Evolutionary conservation across 208 protist genomes (phyloP), one percentile per base, ranked within the genome.

Genomic region (Trypanosoma grayi): DNA sequence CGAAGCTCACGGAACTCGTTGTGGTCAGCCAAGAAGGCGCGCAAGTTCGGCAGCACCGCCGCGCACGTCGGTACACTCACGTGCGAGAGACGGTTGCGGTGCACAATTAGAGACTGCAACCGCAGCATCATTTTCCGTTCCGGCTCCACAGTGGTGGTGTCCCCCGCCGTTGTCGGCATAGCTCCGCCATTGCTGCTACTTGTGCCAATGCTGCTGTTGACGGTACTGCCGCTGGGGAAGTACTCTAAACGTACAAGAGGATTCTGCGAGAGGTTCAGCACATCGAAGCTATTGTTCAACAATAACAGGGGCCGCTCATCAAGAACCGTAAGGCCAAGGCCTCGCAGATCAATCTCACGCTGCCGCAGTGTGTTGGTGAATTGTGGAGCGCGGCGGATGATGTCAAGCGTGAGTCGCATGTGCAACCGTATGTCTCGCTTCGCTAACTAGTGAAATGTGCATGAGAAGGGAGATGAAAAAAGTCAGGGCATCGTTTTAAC

Each of bases 301-400:
- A 83, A 61, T 20, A 83, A 46, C 18, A 95, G 74, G 2, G 80
- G 60, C 40, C 73, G 63, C 60, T 91, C 89, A 41, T 95, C 89
- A 24, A 95, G 75, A 10, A 79, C 79, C 20, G 85, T 87, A 20
- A 95, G 69, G 10, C 80, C 70, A 53, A 93, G 67, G 2, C 86
- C 89, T 9, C 89, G 85, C 16, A 95, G 74, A 54, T 95, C 89
- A 28, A 95, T 80, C 51, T 95, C 85, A 6, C 89, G 80, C 69
- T 93, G 82, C 41, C 66, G 67, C 48, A 95, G 55, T 53, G 85
- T 81, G 56, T 95, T 95, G 3, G 77, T 92, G 51, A 95, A 88
- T 73, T 95, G 89, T 39, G 89, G 89, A 14, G 89, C 85, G 36
- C 78, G 75, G 14, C 83, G 75, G 36, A 95, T 51, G 14, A 81